Base-by-base conservation (phyloP, 345 rosid genomes). In the Hypericum androsaemum region DNA sequence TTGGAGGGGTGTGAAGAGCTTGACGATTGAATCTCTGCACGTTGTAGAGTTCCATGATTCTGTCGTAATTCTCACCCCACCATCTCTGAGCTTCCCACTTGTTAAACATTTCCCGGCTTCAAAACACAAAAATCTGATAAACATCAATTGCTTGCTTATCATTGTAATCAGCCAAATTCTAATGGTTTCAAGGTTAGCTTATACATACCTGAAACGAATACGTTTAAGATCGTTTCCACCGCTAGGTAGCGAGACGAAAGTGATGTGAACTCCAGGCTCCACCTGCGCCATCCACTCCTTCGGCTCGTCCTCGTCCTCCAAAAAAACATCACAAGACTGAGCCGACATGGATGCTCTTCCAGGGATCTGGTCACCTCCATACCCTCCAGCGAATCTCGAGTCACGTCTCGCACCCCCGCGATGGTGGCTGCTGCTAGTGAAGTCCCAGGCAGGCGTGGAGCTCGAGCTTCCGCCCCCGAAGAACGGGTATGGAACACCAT, bases 261-360 rank as follows among this genome's bases (percentile, higher is more conserved):
- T 92, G 45, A 92, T 92, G 60, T 92, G 95, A 53, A 92, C 96
- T 12, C 98, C 98, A 0, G 98, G 98, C 69, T 92, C 98, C 36
- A 92, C 98, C 72, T 88, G 98, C 35, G 98, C 96, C 96, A 92
- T 85, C 98, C 98, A 92, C 52, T 92, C 98, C 69, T 92, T 88
- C 13, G 94, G 76, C 59, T 70, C 84, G 37, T 84, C 82, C 56
- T 90, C 92, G 39, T 88, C 88, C 49, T 87, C 96, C 9, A 88
- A 56, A 37, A 81, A 82, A 43, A 81, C 78, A 57, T 85, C 96
- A 54, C 81, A 73, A 67, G 64, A 84, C 61, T 77, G 75, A 2
- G 76, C 82, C 8, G 90, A 85, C 60, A 80, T 47, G 28, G 88
- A 70, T 37, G 65, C 81, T 78, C 53, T 83, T 75, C 72, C 69